A percentile compares a stretch with the other conserved stretches of the same genome.
Evolutionary conservation across 1,284 basidiomycete genomes (phyloP).

Genomic region (Ceratobasidium sp.): DNA sequence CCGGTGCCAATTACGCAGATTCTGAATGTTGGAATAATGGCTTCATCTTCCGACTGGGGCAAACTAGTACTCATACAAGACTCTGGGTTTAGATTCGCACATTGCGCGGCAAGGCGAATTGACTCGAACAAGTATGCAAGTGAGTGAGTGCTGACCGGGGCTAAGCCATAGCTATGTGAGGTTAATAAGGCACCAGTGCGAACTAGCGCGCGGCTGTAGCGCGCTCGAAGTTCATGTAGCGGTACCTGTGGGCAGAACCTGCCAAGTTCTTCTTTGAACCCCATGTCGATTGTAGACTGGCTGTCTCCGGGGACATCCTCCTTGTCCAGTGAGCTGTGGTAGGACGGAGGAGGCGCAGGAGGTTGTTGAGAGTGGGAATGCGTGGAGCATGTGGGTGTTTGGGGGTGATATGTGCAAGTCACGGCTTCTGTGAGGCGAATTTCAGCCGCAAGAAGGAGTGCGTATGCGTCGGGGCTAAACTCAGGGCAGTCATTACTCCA

Average conservation of each 20-base stretch:
- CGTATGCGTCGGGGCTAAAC: slow-evolving; percentile 23
- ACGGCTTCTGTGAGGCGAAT: background rate
- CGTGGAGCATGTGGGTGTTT: background rate
- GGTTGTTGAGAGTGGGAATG: too few relatives aligned
- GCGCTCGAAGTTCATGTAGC: slow-evolving; percentile 10
- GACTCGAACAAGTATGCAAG: slow-evolving; percentile 1
- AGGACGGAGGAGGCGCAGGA: too few relatives aligned
- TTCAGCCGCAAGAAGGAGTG: slow-evolving; percentile 12
- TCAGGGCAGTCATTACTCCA: slow-evolving; percentile 10
- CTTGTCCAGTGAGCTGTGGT: too few relatives aligned
- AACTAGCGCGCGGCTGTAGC: slow-evolving; percentile 1
- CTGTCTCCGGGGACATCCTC: background rate
- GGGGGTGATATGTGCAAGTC: background rate
- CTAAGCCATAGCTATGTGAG: background rate
- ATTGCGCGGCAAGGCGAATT: background rate
- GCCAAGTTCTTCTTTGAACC: background rate
- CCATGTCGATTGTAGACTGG: background rate
- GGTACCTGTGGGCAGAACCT: background rate
- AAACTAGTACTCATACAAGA: background rate
- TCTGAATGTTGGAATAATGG: background rate
- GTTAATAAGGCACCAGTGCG: background rate
- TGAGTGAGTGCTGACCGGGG: background rate
- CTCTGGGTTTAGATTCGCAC: background rate
- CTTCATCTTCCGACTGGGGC: background rate
- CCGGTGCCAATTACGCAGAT: slow-evolving; percentile 8